Evolutionary conservation across 2,329 filamentous ascomycete species (phyloP), one percentile per base, ranked within the genome.

Genomic region (Hymenoscyphus repandus): DNA sequence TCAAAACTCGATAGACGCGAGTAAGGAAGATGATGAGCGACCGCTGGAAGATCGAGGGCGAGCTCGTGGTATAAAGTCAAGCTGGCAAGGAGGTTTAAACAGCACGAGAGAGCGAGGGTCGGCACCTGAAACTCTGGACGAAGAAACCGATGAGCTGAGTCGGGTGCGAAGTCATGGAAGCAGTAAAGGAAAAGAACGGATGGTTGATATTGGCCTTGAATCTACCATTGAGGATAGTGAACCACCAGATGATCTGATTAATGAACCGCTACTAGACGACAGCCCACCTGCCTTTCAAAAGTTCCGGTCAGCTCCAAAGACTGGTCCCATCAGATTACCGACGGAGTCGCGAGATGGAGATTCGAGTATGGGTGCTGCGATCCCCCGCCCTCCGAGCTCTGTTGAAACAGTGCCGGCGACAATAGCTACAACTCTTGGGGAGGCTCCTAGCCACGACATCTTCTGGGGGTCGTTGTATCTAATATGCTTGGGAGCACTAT

Each of bases 401-500:
- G 51, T 59, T 2, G 59, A 58, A 30, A 78, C 74, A n/a, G 72
- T 78, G 15, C 80, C 79, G 42, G 74, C 76, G 22, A 74, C 79
- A 0, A 74, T 83, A 31, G 74, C 80, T 20, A 72, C 78, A 10
- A 73, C 80, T 4, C 77, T 83, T 37, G 77, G 78, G 45, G 86
- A 91, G 63, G 78, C 87, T 18, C 90, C 90, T 53, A 78, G 80
- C 45, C 90, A 97, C 67, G 93, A 99, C 68, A 77, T 85, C 5
- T 95, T 97, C 70, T 99, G 93, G 77, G 89, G 88, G 3, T 91
- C 89, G 70, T 76, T 96, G 39, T 99, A 91, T 67, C 72, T 95
- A 43, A 93, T 97, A 61, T 83, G 83, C 32, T 72, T 95, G 47
- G 90, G 88, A 41, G 86, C 86, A 36, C 79, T 97, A 64, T 80